These are phyloP conservation scores for Curvularia spicifera DNA, from an alignment of 2,329 filamentous ascomycete genomes.

Conservation along the genomic window DNA sequence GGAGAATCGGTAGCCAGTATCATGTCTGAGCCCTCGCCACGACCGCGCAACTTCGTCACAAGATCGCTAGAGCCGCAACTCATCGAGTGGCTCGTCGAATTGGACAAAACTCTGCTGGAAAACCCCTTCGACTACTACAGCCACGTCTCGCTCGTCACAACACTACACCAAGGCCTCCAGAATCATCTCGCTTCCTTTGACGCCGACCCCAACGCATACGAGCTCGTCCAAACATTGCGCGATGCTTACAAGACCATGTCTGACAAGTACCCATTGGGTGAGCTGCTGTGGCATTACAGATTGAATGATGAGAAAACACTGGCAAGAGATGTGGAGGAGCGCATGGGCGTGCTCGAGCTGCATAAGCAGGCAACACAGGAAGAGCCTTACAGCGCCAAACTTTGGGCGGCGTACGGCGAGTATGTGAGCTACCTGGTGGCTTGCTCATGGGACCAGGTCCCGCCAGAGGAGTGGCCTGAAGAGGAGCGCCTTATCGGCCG, in stretches of 20 bases:
- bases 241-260: conserved; percentile 65
- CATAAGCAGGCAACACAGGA: conserved; percentile 73
- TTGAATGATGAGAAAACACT: conserved; percentile 72
- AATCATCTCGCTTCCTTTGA: conserved; percentile 46
- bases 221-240: conserved; percentile 54
- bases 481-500: conserved; percentile 73
- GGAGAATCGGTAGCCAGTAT: conserved; percentile 54
- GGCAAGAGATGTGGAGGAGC: conserved; percentile 68
- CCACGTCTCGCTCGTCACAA: conserved; percentile 56
- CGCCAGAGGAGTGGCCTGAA: conserved; percentile 58
- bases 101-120: conserved; percentile 53
- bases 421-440: conserved; percentile 76
- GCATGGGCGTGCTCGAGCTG: conserved; percentile 72
- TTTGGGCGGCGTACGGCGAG: conserved; percentile 81
- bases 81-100: conserved; percentile 52
- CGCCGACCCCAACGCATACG: conserved; percentile 51
- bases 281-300: conserved; percentile 79
- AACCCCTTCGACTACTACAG: conserved; percentile 59
- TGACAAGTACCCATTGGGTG: conserved; percentile 71
- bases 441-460: conserved; percentile 64
- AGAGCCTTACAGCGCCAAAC: conserved; percentile 73
- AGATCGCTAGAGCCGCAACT: conserved; percentile 53
- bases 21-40: conserved; percentile 56
- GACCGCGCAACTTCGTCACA: conserved; percentile 53
- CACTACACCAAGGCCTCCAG: conserved; percentile 57